Evolutionary conservation across 2,329 filamentous ascomycete species (phyloP).

Genomic region (Epichloe baconii): DNA sequence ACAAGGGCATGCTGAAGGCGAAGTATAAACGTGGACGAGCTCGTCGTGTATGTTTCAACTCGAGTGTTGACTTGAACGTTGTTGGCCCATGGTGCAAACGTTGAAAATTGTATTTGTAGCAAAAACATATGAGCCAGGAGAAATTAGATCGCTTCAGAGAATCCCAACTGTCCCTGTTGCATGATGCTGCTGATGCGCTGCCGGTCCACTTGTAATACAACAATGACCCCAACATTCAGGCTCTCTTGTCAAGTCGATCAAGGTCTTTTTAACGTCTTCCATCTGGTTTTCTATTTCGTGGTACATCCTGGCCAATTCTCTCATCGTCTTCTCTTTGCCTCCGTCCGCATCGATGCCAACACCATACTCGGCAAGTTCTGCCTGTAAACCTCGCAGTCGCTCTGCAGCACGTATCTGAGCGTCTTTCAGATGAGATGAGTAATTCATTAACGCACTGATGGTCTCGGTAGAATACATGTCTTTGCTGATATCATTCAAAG

Average conservation of each 20-base stretch:
- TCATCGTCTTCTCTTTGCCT: slow-evolving; percentile 35
- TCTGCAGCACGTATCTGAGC: slow-evolving; percentile 33
- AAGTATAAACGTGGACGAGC: neutral
- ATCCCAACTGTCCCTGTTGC: neutral
- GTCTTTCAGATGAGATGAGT: slow-evolving; percentile 35
- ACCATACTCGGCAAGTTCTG: slow-evolving; percentile 37
- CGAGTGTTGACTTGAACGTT: neutral
- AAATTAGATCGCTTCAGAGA: neutral
- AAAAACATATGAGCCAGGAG: neutral
- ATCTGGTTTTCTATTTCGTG: slow-evolving; percentile 36
- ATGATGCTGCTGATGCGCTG: neutral
- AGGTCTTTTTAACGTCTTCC: slow-evolving; percentile 36
- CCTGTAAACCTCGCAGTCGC: slow-evolving; percentile 25
- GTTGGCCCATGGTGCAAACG: neutral
- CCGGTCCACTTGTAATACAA: neutral
- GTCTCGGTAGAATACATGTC: slow-evolving; percentile 34
- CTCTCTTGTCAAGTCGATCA: slow-evolving; percentile 15
- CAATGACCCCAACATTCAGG: neutral
- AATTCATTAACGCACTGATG: slow-evolving; percentile 29
- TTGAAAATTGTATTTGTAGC: neutral
- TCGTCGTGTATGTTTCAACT: neutral
- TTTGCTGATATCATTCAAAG: slow-evolving; percentile 21
- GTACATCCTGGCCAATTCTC: slow-evolving; percentile 40
- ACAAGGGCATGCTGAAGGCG: neutral
- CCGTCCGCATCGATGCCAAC: slow-evolving; percentile 23